Evolutionary conservation across 176 grass and related monocot genomes (phyloP), one percentile per base, ranked within the genome.

Genomic region (Thinopyrum elongatum): DNA sequence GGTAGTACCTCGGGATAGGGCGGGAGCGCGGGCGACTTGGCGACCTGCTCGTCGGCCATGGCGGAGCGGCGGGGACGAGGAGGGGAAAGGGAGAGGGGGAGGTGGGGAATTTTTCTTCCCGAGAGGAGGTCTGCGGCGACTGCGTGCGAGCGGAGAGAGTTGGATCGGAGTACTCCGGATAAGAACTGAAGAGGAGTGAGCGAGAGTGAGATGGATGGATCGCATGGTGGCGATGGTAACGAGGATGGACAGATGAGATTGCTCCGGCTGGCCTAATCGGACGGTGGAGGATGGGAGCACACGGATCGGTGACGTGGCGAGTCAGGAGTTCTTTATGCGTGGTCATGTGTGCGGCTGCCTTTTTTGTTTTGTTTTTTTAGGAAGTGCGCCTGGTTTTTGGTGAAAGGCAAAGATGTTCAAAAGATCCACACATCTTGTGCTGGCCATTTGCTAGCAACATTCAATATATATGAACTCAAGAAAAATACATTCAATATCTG

Each of bases 291-390:
- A 3, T 0, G 8, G n/a, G 23, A 17, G 60, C 95, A 90, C 91
- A 61, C 90, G 90, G 93, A 95, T 98, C 78, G 90, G 10, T 98
- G 93, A 92, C 93, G 78, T 98, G 93, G 89, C 44, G 11, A 4
- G 60, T 60, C 33, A n/a, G 53, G 83, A 38, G 41, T 19, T 74
- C 8, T 27, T 26, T 63, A 53, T 63, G 10, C 4, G 35, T 39
- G 70, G 22, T n/a, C 39, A 3, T 39, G 36, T 10, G 23, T 25
- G n/a, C 12, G 13, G 1, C 13, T 27, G 71, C 0, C 49, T 7
- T 19, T 16, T 16, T 51, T 51, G 13, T 49, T 17, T 51, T 6
- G 6, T 46, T 14, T 46, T 25, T 74, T 4, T 47, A 28, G 41
- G 8, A 22, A 22, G 55, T 58, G 19, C 55, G 19, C 3, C 21